Evolutionary conservation across 202 grass and related monocot species (phyloP).

Genomic region (Setaria italica): DNA sequence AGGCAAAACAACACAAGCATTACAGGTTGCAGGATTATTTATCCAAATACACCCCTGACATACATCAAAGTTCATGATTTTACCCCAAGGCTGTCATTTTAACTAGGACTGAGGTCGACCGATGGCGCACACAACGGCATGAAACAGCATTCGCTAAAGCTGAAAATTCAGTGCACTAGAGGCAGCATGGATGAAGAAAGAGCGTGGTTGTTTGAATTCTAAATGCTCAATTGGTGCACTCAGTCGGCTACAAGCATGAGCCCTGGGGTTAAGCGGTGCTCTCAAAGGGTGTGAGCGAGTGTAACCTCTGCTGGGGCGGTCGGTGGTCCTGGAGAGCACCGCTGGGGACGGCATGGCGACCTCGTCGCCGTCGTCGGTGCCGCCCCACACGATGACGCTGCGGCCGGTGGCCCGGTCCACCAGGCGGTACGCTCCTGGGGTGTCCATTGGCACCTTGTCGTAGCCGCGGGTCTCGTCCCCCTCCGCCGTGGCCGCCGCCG

Average conservation of each 20-base stretch:
- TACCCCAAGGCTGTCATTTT: neutral
- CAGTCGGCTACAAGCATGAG: conserved; percentile 10
- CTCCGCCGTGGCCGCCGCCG: conserved; percentile 25
- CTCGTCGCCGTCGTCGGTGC: conserved; percentile 52
- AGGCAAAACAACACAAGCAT: neutral
- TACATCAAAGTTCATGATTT: neutral
- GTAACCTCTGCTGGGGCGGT: conserved; percentile 31
- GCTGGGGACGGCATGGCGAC: conserved; percentile 55
- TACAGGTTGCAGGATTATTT: neutral
- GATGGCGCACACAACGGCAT: neutral
- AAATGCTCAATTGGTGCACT: too few relatives aligned
- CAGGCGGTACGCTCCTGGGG: conserved; percentile 69
- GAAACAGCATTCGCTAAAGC: neutral
- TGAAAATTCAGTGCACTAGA: neutral
- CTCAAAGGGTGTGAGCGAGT: neutral
- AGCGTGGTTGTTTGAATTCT: neutral
- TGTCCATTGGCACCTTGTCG: conserved; percentile 71
- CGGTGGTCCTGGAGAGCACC: conserved; percentile 51
- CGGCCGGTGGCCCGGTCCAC: conserved; percentile 69
- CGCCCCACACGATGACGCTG: conserved; percentile 86
- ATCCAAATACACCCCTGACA: neutral
- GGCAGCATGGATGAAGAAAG: neutral
- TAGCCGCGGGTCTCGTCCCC: conserved; percentile 43
- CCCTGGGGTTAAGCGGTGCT: neutral
- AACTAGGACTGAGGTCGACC: neutral